Base-by-base conservation (phyloP, 2,329 filamentous ascomycete species). In the Diaporthe humulicola region DNA sequence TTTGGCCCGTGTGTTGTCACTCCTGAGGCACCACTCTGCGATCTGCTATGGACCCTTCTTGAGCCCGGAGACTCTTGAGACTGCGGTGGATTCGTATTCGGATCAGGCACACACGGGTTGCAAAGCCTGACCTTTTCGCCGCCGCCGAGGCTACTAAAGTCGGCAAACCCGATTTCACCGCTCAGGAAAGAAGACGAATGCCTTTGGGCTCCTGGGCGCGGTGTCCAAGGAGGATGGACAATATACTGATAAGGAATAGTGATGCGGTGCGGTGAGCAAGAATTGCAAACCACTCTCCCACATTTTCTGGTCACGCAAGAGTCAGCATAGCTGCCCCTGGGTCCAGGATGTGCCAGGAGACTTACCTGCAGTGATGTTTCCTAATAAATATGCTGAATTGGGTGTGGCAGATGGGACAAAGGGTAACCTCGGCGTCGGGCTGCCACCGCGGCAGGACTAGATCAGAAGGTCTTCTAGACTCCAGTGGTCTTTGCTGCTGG, bases 191-290 rank as follows among this genome's bases (percentile, higher is more conserved):
- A 84, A 79, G 76, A 84, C 77, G 76, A 82, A 79, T 75, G 84
- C 80, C 74, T 88, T 86, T 50, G 82, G 76, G 73, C 82, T 15
- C 78, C 76, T 45, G 79, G 76, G 6, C 77, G 77, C 5, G 80
- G 79, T 57, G 83, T 79, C 9, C 85, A 87, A 1, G 94, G 93
- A 4, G 94, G 94, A 64, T 93, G 93, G 36, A 98, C 95, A 77
- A 98, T 98, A 82, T 95, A 98, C 81, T 97, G 94, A 77, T 96
- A 91, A 1, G 96, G 96, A 77, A 98, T 98, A 4, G 94, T 98
- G 81, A 98, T 98, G 76, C 95, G 91, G 83, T 98, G 96, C 4
- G 96, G 96, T 3, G 96, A 98, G 85, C 96, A 98, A 28, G 91
- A 88, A 74, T 93, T 92, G 84, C 96, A 98, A 33, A 98, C 96